Percentiles rank a stretch among this genome's conserved stretches.
phyloP scores from a whole-genome alignment of 495 filamentous ascomycete genomes.

The Daldinia grandis region DNA sequence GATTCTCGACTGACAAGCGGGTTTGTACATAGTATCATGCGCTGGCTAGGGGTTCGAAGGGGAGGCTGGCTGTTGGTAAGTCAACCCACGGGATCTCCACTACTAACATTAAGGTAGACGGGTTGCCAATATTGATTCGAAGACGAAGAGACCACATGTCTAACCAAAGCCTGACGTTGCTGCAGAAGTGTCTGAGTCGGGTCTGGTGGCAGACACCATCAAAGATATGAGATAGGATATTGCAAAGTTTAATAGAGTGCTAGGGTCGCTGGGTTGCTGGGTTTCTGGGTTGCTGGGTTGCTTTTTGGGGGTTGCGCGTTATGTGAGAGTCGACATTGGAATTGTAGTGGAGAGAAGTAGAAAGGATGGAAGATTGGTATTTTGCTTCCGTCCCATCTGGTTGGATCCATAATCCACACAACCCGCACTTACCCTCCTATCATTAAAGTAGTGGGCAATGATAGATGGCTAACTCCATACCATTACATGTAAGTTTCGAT shows the following conservation, averaged over 20 bases:
- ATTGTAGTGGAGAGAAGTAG: slow-evolving; percentile 29
- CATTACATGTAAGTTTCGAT: not conserved
- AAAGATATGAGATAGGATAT: slow-evolving; percentile 18
- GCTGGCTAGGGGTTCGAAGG: slow-evolving; percentile 18
- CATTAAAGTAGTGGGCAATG: not conserved
- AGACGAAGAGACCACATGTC: slow-evolving; percentile 29
- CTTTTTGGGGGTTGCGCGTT: slow-evolving; percentile 7
- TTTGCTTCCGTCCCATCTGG: slow-evolving; percentile 29
- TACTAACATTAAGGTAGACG: slow-evolving; percentile 9
- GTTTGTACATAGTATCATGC: slow-evolving; percentile 16
- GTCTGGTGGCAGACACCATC: slow-evolving; percentile 27
- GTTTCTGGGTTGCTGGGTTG: not conserved
- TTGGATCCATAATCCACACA: slow-evolving; percentile 26
- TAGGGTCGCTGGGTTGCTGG: not conserved
- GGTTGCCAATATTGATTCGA: slow-evolving; percentile 9
- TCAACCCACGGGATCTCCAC: slow-evolving; percentile 17
- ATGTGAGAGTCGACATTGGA: slow-evolving; percentile 30
- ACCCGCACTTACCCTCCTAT: slow-evolving; percentile 5
- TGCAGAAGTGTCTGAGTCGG: slow-evolving; percentile 29
- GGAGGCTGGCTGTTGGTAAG: slow-evolving; percentile 21
- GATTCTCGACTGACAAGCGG: slow-evolving; percentile 23
- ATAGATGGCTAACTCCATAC: not conserved
- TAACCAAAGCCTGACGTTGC: slow-evolving; percentile 21
- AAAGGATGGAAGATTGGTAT: slow-evolving; percentile 16
- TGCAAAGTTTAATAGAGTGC: slow-evolving; percentile 4